Percentiles rank a stretch among this genome's conserved stretches.
These are phyloP conservation scores for Cercospora beticola DNA, from an alignment of 2,329 filamentous ascomycete species.

Conservation along the genomic window DNA sequence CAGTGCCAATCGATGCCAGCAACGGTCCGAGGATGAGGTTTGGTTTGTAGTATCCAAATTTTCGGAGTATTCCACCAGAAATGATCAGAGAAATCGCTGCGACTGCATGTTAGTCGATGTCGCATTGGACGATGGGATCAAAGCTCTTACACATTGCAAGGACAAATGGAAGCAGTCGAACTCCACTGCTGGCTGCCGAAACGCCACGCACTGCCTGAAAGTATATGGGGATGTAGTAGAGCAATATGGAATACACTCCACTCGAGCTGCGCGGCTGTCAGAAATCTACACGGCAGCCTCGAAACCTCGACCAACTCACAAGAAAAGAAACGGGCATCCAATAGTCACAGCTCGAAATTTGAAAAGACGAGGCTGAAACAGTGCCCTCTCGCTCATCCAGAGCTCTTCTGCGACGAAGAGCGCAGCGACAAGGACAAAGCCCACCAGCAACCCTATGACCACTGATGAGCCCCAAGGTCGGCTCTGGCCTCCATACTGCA, in stretches of 20 bases:
- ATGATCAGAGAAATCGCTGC: background rate
- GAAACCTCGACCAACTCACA: background rate
- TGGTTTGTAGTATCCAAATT: background rate
- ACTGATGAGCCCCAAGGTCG: background rate
- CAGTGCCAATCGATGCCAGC: background rate
- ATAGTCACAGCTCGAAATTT: background rate
- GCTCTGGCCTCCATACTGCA: background rate
- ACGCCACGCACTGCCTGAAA: background rate
- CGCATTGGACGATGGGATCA: too few species aligned
- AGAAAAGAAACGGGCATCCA: background rate
- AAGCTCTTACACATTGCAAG: background rate
- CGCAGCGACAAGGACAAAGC: background rate
- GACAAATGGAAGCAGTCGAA: background rate
- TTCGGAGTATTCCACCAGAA: background rate
- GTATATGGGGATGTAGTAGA: conserved; percentile 7
- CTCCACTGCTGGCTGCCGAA: background rate
- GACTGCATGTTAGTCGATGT: background rate
- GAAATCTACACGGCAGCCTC: background rate
- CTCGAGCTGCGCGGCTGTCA: background rate
- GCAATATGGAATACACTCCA: background rate
- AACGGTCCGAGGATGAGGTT: background rate
- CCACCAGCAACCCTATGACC: background rate
- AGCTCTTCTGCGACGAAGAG: background rate
- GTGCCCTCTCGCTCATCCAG: background rate
- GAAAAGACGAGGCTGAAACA: background rate